Base-by-base conservation (phyloP, 768 basidiomycete genomes). In the Hygrophorus russula region DNA sequence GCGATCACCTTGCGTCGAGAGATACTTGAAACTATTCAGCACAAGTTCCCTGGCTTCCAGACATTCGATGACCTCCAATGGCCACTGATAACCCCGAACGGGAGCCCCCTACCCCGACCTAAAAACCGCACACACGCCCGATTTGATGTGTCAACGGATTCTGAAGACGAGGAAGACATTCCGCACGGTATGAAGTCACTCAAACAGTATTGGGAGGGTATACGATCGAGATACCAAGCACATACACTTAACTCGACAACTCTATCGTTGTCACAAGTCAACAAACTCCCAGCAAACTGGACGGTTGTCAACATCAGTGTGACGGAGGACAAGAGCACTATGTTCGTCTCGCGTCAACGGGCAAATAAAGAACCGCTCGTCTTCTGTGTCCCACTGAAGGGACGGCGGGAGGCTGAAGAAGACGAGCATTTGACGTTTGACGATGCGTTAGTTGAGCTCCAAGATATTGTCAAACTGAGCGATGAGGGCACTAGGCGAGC, bases 351-450 rank as follows among this genome's bases (percentile, higher is more conserved):
- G 3, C 80, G 93, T 12, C 82, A 90, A 52, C 73, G 82, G 17
- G 68, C 74, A 1, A 68, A 67, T 0, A 51, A 46, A 18, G 51
- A 71, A 3, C 85, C 91, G 0, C 65, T 97, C 18, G 68, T 97
- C 10, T 91, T 98, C 60, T 88, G 86, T 48, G 68, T 98, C 1
- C 94, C 96, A 0, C 67, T 98, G 17, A 84, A 88, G 48, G 85
- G 85, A 9, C 70, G 87, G 37, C 67, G 91, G 33, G 93, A 77
- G 14, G 76, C 74, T 14, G 73, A 76, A 14, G 80, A 80, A 7
- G 80, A 82, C 5, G 80, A 79, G 27, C 70, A 81, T 50, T 70
- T 97, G 32, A 76, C 81, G 1, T 87, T 85, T 52, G 74, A 83
- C 3, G 74, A 76, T 45, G 92, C 87, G 2, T 53, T 82, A 8